Conservation (phyloP, 306 rosid genomes). For the Pyrus betulifolia region DNA sequence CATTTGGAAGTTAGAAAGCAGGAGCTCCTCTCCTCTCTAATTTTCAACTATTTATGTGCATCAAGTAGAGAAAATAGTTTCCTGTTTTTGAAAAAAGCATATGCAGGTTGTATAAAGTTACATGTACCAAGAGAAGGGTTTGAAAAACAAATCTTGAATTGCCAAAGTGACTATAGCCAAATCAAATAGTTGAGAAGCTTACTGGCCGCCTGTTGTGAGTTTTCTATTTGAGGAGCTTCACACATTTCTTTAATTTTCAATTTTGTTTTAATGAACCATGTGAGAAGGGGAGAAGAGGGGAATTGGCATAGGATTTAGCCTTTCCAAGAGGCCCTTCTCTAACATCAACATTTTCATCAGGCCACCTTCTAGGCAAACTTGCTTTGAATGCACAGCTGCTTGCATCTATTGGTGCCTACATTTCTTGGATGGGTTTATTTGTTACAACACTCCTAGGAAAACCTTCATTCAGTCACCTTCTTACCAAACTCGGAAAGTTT, state of each 20-base stretch:
- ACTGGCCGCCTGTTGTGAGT: slow-evolving; percentile 73
- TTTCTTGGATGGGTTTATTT: background rate
- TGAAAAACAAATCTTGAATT: slow-evolving; percentile 48
- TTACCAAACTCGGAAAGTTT: background rate
- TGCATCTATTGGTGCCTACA: slow-evolving; percentile 47
- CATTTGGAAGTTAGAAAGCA: background rate
- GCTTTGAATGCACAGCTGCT: slow-evolving; percentile 28
- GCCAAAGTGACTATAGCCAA: slow-evolving; percentile 84
- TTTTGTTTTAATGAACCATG: background rate
- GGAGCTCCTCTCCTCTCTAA: background rate
- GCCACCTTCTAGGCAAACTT: slow-evolving; percentile 56
- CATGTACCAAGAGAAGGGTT: slow-evolving; percentile 82
- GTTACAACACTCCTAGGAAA: background rate
- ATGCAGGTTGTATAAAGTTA: slow-evolving; percentile 16
- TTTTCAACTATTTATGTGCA: background rate
- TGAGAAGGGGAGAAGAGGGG: slow-evolving; percentile 61
- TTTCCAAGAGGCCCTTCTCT: slow-evolving; percentile 60
- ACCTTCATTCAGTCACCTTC: background rate
- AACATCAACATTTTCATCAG: slow-evolving; percentile 6
- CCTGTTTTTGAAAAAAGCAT: background rate
- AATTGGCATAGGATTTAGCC: slow-evolving; percentile 34
- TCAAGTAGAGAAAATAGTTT: background rate
- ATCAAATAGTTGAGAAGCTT: slow-evolving; percentile 27
- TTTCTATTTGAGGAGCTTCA: slow-evolving; percentile 57
- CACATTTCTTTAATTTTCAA: slow-evolving; percentile 5